Conservation (phyloP, 1,284 basidiomycete species). For the Moniliophthora roreri region DNA sequence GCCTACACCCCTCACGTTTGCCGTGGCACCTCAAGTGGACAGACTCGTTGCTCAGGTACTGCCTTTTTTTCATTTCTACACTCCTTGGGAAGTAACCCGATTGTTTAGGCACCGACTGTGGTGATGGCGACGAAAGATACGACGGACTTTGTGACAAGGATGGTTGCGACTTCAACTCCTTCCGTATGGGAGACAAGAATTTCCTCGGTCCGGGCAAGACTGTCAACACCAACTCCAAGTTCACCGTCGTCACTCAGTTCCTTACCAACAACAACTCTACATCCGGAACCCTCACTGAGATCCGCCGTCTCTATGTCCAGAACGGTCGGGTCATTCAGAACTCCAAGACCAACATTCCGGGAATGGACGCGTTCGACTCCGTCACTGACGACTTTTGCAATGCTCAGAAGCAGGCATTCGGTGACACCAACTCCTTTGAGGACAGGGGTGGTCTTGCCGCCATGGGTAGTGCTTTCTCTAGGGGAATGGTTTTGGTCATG, state of each 20-base stretch:
- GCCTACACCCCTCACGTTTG: conserved; percentile 56
- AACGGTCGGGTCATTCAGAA: conserved; percentile 43
- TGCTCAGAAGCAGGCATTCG: conserved; percentile 30
- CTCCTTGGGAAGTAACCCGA: too few species aligned
- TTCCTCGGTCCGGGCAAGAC: conserved; percentile 39
- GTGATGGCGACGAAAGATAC: conserved; percentile 28
- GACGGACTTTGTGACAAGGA: conserved; percentile 38
- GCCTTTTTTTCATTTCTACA: too few species aligned
- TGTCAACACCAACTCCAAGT: conserved; percentile 32
- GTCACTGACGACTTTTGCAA: conserved; percentile 33
- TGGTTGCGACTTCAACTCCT: conserved; percentile 51
- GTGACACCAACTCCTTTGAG: conserved; percentile 39
- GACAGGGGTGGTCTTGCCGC: conserved; percentile 34
- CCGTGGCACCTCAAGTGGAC: conserved; percentile 29
- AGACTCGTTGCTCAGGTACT: conserved; percentile 31
- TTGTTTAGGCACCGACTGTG: conserved; percentile 31
- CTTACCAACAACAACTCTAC: conserved; percentile 39
- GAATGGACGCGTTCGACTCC: conserved; percentile 29
- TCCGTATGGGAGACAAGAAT: conserved; percentile 40
- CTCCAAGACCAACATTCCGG: conserved; percentile 36
- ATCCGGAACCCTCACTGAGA: conserved; percentile 39
- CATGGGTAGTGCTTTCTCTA: conserved; percentile 37
- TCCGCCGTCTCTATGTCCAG: conserved; percentile 47
- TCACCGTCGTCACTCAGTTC: conserved; percentile 50
- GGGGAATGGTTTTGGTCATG: conserved; percentile 41